phyloP scores from a whole-genome alignment of 2,329 filamentous ascomycete species.

The Incumbomyces lentus region DNA sequence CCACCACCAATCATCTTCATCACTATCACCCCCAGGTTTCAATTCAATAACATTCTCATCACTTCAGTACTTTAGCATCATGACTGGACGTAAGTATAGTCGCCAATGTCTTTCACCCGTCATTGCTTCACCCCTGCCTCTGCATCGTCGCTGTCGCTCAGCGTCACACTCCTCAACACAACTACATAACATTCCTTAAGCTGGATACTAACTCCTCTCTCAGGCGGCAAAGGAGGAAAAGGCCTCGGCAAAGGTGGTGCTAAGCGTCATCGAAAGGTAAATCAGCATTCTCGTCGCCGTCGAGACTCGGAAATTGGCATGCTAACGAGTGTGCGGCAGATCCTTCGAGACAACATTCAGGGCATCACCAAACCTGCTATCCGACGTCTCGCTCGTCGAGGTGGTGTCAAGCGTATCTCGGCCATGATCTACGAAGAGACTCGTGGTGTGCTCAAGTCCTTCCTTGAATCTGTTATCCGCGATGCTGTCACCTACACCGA shows the following conservation, averaged over 20 bases:
- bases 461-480: slow-evolving; percentile 56
- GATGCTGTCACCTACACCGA: slow-evolving; percentile 70
- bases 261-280: slow-evolving; percentile 87
- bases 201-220: slow-evolving; percentile 11
- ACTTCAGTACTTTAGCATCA: slow-evolving; percentile 33
- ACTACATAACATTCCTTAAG: not conserved
- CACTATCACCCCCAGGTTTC: not conserved
- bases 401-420: slow-evolving; percentile 63
- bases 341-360: slow-evolving; percentile 46
- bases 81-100: slow-evolving; percentile 48
- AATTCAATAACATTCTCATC: slow-evolving; percentile 13
- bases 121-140: no score
- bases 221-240: slow-evolving; percentile 46
- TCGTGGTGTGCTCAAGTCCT: slow-evolving; percentile 66
- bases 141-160: no score
- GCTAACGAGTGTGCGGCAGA: slow-evolving; percentile 35
- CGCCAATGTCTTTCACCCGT: slow-evolving; percentile 2
- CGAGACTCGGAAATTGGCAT: slow-evolving; percentile 10
- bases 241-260: slow-evolving; percentile 58
- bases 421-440: slow-evolving; percentile 79
- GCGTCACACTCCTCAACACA: not conserved
- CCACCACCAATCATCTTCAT: not conserved
- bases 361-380: slow-evolving; percentile 46
- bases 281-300: slow-evolving; percentile 39
- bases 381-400: slow-evolving; percentile 45